These are phyloP conservation scores for Filobasidium uniguttulatum DNA, from an alignment of 1,284 basidiomycete genomes.

Conservation along the genomic window DNA sequence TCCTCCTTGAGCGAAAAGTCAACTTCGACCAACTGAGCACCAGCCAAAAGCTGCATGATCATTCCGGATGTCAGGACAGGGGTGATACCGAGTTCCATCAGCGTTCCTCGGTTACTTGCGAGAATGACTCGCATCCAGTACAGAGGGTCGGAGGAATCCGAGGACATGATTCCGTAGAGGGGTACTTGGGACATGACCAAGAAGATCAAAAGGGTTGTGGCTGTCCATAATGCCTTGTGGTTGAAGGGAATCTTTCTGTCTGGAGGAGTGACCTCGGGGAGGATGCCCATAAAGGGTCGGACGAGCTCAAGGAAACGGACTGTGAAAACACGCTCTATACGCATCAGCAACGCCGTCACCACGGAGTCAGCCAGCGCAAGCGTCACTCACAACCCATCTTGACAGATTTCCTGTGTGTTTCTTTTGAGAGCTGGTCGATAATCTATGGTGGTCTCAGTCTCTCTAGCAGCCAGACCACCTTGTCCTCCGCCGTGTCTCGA, in stretches of 20 bases:
- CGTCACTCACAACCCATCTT: slow-evolving; percentile 4
- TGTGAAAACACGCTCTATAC: too few relatives aligned
- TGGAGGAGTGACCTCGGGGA: slow-evolving; percentile 89
- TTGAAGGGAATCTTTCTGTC: slow-evolving; percentile 94
- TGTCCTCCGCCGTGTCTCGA: too few relatives aligned
- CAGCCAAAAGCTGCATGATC: slow-evolving; percentile 99
- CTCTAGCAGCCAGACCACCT: too few relatives aligned
- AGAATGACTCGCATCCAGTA: slow-evolving; percentile 99
- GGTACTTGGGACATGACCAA: slow-evolving; percentile 94
- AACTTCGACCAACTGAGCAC: slow-evolving; percentile 93
- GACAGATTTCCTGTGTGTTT: too few relatives aligned
- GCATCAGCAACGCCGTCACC: neutral
- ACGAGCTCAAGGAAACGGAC: slow-evolving; percentile 93
- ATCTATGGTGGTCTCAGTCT: too few relatives aligned
- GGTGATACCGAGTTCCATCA: slow-evolving; percentile 98
- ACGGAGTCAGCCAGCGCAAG: neutral
- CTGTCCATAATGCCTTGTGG: slow-evolving; percentile 93
- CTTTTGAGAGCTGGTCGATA: too few relatives aligned
- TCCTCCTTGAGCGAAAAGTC: slow-evolving; percentile 97
- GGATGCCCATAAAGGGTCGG: slow-evolving; percentile 81
- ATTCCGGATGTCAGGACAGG: slow-evolving; percentile 96
- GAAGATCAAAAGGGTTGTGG: slow-evolving; percentile 93
- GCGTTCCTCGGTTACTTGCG: slow-evolving; percentile 91
- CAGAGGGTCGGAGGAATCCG: slow-evolving; percentile 91
- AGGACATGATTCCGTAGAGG: slow-evolving; percentile 94